Conservation (phyloP, 164 flowering plant species). For the Kalanchoe fedtschenkoi region DNA sequence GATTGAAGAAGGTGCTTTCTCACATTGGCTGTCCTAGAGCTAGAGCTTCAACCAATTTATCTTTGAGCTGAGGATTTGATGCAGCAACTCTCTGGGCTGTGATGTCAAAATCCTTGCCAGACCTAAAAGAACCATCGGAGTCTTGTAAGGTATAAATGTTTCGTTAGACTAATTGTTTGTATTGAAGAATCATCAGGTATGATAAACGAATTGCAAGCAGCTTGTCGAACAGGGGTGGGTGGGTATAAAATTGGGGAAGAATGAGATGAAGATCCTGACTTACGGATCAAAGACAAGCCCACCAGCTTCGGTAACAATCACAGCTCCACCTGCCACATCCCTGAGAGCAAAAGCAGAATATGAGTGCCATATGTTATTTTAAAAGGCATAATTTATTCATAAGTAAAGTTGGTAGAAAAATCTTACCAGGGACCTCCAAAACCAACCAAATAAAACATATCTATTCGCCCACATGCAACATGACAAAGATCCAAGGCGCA, state of each 20-base stretch:
- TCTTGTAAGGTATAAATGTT: neutral
- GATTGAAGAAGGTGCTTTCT: conserved; percentile 6
- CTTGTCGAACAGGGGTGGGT: neutral
- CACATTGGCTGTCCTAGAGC: conserved; percentile 31
- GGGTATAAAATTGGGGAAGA: neutral
- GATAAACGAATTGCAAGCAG: neutral
- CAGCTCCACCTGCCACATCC: conserved; percentile 97
- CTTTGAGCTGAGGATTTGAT: conserved; percentile 63
- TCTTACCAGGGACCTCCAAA: conserved; percentile 95
- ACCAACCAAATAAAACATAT: conserved; percentile 65
- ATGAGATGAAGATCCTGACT: conserved; percentile 18
- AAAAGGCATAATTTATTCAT: conserved; percentile 1
- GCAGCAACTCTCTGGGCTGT: conserved; percentile 74
- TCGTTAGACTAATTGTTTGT: neutral
- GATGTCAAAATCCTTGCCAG: conserved; percentile 72
- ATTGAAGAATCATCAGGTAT: neutral
- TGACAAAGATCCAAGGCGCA: conserved; percentile 93
- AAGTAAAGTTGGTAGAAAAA: neutral
- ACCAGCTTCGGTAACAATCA: conserved; percentile 93
- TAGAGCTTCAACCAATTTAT: conserved; percentile 51
- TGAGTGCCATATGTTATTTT: neutral
- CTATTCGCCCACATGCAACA: conserved; percentile 88
- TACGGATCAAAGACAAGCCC: conserved; percentile 95
- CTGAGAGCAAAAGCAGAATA: conserved; percentile 23
- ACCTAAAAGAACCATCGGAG: conserved; percentile 29